Percentiles rank a stretch among this genome's conserved stretches.
Conservation (phyloP, 208 protist genomes). For the Acanthamoeba royreba region DNA sequence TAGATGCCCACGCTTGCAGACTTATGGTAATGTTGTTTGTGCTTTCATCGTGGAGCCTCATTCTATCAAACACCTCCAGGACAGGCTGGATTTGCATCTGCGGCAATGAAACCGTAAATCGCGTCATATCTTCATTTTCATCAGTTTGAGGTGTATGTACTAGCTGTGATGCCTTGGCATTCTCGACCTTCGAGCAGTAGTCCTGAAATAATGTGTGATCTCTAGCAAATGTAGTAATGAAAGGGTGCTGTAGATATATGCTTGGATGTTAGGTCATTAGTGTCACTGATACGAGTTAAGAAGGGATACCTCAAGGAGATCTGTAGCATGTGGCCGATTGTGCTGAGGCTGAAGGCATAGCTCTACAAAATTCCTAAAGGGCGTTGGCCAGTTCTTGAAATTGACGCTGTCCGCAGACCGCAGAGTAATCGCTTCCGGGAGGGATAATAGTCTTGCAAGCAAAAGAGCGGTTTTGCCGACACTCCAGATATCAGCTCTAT, state of each 20-base stretch:
- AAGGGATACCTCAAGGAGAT: background rate
- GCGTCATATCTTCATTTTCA: background rate
- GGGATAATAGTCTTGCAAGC: background rate
- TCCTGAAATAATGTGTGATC: background rate
- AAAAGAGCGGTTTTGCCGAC: background rate
- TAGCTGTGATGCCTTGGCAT: background rate
- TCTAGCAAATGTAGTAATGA: background rate
- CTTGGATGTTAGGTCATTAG: too few relatives aligned
- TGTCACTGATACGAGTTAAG: too few relatives aligned
- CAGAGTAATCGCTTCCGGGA: background rate
- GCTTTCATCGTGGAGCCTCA: background rate
- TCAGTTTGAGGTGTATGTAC: too few relatives aligned
- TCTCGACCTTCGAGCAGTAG: background rate
- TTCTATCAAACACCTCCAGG: background rate
- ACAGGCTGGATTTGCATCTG: background rate
- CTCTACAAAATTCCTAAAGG: background rate
- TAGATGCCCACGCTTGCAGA: background rate
- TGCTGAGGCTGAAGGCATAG: background rate
- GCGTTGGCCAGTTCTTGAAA: background rate
- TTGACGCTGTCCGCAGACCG: background rate
- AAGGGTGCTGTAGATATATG: background rate
- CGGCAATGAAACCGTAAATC: background rate
- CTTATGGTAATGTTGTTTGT: background rate
- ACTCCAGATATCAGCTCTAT: background rate
- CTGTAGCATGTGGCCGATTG: background rate